Percentiles rank a stretch among this genome's conserved stretches.
These are phyloP conservation scores for Dryas alaskensis DNA, from an alignment of 306 rosid species.

Conservation along the genomic window DNA sequence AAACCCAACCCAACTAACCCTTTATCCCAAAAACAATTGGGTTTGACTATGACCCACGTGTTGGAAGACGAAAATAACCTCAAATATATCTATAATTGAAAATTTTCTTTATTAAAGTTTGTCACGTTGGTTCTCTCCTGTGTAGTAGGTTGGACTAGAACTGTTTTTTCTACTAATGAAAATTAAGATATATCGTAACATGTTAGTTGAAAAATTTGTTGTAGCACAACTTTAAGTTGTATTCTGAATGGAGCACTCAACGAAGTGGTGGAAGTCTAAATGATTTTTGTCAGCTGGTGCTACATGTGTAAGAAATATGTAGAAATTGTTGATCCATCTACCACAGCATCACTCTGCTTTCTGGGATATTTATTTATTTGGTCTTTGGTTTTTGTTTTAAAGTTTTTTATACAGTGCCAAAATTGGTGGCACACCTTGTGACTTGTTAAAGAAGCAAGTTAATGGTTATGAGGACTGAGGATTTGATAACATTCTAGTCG, in stretches of 20 bases:
- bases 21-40: background rate
- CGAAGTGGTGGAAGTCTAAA: background rate
- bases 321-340: background rate
- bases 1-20: no score
- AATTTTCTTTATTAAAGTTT: background rate
- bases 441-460: no score
- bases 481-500: no score
- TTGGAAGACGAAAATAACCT: background rate
- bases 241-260: background rate
- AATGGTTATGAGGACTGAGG: no score
- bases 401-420: background rate
- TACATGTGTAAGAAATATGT: background rate
- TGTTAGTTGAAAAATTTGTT: background rate
- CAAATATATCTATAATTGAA: background rate
- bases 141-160: background rate
- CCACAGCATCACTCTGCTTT: background rate
- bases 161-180: no score
- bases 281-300: background rate
- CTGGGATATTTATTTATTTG: background rate
- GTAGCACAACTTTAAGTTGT: background rate
- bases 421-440: background rate
- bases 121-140: background rate
- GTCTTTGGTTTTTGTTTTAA: background rate
- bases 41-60: background rate
- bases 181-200: background rate